phyloP scores from a whole-genome alignment of 768 basidiomycete species.

The Boletales sp. region DNA sequence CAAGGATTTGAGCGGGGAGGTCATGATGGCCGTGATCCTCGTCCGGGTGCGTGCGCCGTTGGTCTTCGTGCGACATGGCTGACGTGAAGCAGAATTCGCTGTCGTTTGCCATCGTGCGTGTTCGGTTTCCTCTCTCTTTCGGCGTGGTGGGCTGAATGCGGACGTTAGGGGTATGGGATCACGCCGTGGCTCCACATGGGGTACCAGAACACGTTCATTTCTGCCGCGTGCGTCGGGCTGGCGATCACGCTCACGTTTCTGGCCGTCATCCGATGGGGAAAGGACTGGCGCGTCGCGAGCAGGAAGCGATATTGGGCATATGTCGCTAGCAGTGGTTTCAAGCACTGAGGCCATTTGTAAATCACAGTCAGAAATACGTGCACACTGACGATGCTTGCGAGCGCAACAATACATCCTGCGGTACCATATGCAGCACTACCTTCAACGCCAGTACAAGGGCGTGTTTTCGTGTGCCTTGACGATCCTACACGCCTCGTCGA shows the following conservation, averaged over 20 bases:
- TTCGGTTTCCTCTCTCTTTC: no score
- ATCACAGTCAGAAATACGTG: no score
- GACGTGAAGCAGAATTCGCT: conserved; percentile 9
- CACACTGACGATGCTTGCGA: no score
- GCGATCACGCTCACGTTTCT: conserved; percentile 20
- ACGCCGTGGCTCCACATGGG: conserved; percentile 21
- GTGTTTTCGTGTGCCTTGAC: conserved; percentile 33
- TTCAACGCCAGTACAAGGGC: conserved; percentile 37
- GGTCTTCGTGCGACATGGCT: background rate
- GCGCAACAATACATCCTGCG: background rate
- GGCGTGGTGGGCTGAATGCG: no score
- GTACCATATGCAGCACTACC: background rate
- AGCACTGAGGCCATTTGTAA: conserved; percentile 1
- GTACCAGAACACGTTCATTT: conserved; percentile 16
- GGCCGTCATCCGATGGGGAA: conserved; percentile 14
- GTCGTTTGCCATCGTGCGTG: conserved; percentile 13
- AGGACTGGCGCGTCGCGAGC: conserved; percentile 14
- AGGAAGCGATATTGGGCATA: conserved; percentile 16
- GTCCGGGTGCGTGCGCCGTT: conserved; percentile 11
- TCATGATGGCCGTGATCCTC: conserved; percentile 20
- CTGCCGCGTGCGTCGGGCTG: conserved; percentile 17
- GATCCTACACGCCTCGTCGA: conserved; percentile 47
- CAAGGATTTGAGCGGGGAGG: conserved; percentile 17
- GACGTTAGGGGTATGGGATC: conserved; percentile 17
- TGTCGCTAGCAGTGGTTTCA: conserved; percentile 14